Evolutionary conservation across 441 rosid species (phyloP).

Genomic region (Erodium trifolium): DNA sequence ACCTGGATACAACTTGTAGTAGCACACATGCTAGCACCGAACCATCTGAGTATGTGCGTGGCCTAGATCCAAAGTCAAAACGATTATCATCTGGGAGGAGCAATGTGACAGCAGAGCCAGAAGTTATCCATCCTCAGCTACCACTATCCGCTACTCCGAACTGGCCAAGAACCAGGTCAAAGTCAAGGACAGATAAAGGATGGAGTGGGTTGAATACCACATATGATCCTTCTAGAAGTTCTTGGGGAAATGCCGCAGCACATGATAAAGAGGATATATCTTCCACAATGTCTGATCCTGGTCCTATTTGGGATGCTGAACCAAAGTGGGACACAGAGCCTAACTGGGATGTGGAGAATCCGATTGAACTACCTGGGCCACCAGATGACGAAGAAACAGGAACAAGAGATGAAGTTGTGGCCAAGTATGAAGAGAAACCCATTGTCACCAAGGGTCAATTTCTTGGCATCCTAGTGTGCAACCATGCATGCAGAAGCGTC

Average conservation of each 20-base stretch:
- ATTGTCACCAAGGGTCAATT: constrained; percentile 66
- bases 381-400: constrained; percentile 61
- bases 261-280: constrained; percentile 91
- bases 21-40: constrained; percentile 80
- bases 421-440: constrained; percentile 69
- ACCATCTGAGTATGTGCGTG: constrained; percentile 93
- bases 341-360: constrained; percentile 72
- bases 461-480: constrained; percentile 85
- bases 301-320: constrained; percentile 96
- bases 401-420: constrained; percentile 38
- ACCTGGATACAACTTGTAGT: constrained; percentile 56
- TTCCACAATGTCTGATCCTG: constrained; percentile 89
- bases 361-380: constrained; percentile 78
- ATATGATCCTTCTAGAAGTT: constrained; percentile 63
- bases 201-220: constrained; percentile 68
- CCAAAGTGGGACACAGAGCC: constrained; percentile 88
- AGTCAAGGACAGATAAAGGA: constrained; percentile 82
- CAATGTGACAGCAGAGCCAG: constrained; percentile 61
- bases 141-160: constrained; percentile 75
- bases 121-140: constrained; percentile 77
- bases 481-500: constrained; percentile 90
- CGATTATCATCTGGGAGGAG: constrained; percentile 72
- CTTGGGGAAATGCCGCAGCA: constrained; percentile 68
- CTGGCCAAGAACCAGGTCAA: constrained; percentile 93
- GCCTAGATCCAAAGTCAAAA: constrained; percentile 79